Conservation (phyloP, 352 stramenopile species). For the Phytophthora citricola region DNA sequence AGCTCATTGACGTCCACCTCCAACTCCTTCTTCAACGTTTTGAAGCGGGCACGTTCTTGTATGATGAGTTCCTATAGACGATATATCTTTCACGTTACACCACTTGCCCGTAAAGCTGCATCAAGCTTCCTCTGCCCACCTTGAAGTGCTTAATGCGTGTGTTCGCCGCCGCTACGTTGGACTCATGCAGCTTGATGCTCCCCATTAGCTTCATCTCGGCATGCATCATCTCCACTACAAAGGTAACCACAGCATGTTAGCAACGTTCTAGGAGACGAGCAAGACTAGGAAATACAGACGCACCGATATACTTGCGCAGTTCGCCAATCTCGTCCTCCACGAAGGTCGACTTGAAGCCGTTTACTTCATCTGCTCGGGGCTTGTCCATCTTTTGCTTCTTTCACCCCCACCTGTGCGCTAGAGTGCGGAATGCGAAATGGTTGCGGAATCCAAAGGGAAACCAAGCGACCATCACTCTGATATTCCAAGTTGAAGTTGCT, state of each 20-base stretch:
- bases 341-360: conserved; percentile 2
- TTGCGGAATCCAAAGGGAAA: conserved; percentile 37
- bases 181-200: conserved; percentile 71
- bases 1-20: conserved; percentile 40
- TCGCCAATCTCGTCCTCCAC: conserved; percentile 59
- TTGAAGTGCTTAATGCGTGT: conserved; percentile 60
- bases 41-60: conserved; percentile 51
- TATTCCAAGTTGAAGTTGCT: conserved; percentile 28
- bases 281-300: conserved; percentile 6
- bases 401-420: conserved; percentile 2
- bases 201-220: conserved; percentile 76
- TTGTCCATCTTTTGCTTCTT: conserved; percentile 23
- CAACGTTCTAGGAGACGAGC: neutral
- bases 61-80: conserved; percentile 45
- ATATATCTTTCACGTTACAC: neutral
- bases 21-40: conserved; percentile 37
- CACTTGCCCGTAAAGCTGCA: neutral
- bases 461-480: conserved; percentile 41
- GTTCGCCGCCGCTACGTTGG: conserved; percentile 51
- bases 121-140: conserved; percentile 26
- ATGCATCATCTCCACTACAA: conserved; percentile 82
- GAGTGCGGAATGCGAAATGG: conserved; percentile 34
- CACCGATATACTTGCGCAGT: conserved; percentile 75
- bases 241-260: conserved; percentile 3
- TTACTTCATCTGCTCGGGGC: neutral